Conservation (phyloP, 2,329 filamentous ascomycete species). For the Zarea fungicola region DNA sequence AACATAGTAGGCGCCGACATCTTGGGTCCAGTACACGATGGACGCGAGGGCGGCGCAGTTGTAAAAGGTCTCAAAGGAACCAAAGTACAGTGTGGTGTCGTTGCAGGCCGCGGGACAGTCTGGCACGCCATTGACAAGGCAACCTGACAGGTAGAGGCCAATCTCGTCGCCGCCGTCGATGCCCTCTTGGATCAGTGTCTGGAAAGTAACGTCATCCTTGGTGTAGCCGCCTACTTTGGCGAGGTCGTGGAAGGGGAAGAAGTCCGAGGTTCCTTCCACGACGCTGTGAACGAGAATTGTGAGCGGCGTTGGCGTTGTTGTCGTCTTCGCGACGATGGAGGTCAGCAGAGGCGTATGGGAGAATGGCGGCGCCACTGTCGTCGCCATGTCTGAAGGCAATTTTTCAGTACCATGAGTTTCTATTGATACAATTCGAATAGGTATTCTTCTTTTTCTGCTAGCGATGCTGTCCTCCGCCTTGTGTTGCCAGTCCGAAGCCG, state of each 20-base stretch:
- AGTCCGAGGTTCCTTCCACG: constrained; percentile 29
- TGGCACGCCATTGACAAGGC: constrained; percentile 22
- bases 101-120: constrained; percentile 31
- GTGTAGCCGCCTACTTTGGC: constrained; percentile 23
- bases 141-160: constrained; percentile 28
- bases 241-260: constrained; percentile 34
- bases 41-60: constrained; percentile 33
- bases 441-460: no score
- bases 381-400: not conserved
- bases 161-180: constrained; percentile 29
- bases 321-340: not conserved
- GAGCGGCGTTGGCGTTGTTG: constrained; percentile 20
- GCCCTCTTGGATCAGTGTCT: constrained; percentile 29
- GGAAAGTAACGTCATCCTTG: constrained; percentile 26
- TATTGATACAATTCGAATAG: not conserved
- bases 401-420: not conserved
- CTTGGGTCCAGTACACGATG: constrained; percentile 29
- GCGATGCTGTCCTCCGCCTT: not conserved
- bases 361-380: constrained; percentile 7
- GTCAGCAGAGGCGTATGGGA: not conserved
- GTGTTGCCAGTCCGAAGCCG: not conserved
- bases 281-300: constrained; percentile 24
- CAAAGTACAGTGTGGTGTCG: constrained; percentile 25
- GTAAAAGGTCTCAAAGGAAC: constrained; percentile 33
- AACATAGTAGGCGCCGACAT: constrained; percentile 25